These are phyloP conservation scores for Trichoderma citrinoviride DNA, from an alignment of 2,329 filamentous ascomycete genomes.

Conservation along the genomic window DNA sequence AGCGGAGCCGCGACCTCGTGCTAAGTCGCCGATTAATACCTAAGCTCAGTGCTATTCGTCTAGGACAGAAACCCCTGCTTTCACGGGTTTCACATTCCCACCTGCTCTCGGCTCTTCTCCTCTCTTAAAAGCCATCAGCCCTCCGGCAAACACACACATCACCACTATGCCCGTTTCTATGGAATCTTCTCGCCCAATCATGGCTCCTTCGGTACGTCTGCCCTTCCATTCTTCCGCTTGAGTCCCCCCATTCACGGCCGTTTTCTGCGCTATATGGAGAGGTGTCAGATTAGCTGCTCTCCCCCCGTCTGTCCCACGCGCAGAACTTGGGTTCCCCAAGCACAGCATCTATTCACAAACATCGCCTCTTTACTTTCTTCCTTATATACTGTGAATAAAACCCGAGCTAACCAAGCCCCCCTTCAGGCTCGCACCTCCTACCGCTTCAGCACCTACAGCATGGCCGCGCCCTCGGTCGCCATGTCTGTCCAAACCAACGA, in stretches of 20 bases:
- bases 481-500: conserved; percentile 46
- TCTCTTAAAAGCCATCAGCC: conserved; percentile 3
- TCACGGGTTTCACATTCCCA: not conserved
- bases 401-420: not conserved
- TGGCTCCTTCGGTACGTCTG: conserved; percentile 59
- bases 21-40: not conserved
- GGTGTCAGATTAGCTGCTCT: not conserved
- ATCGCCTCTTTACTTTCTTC: not conserved
- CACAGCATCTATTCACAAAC: not conserved
- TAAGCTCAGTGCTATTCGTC: not conserved
- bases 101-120: not conserved
- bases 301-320: not conserved
- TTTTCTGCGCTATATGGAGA: not conserved
- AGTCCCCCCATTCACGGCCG: not conserved
- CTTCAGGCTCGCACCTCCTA: conserved; percentile 51
- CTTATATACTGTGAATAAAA: not conserved
- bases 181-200: conserved; percentile 60
- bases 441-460: conserved; percentile 60
- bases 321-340: not conserved
- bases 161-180: conserved; percentile 54
- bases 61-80: not conserved
- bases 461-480: conserved; percentile 59
- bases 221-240: conserved; percentile 1
- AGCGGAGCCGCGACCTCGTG: not conserved
- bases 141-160: conserved; percentile 4